Base-by-base conservation (phyloP, 176 grass and related monocot species). In the Stipa capillata region DNA sequence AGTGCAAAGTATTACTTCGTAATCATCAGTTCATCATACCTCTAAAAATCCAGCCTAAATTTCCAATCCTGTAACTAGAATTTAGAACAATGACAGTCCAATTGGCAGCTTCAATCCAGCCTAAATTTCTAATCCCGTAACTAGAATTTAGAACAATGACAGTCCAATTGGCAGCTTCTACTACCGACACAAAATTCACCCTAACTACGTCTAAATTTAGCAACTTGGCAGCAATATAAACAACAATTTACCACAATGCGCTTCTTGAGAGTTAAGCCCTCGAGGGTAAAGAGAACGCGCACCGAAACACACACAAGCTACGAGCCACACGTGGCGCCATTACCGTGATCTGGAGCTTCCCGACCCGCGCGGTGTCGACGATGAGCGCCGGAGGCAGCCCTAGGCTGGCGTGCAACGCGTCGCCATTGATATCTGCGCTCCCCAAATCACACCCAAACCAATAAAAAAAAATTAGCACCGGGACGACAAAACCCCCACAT, bases 271-370 rank as follows among this genome's bases (percentile, higher is more conserved):
- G 31, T 62, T 78, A 36, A 73, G 18, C 25, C 39, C 47, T 35
- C 24, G 24, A 32, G 24, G 47, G 35, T 44, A 33, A 52, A 69
- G 9, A 87, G 42, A 18, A 50, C 31, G 16, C 31, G 52, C 20
- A 6, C 12, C 4, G 21, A 76, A 32, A 40, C 28, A 50, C 17
- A 40, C 4, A 66, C n/a, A 44, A 41, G 21, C 6, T 21, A 40
- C 2, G 2, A 25, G 48, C 27, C 4, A 42, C 3, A 21, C 11
- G 35, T 47, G 33, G 60, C 59, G 70, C 28, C 53, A 20, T 85
- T 90, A 99, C 97, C 83, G 97, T 96, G 84, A 99, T 99, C 88
- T 99, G 86, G 20, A 99, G 91, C 83, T 93, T 99, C 68, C 92
- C 85, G 12, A 99, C 97, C 40, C 86, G 83, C 40, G 97, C 97